Evolutionary conservation across 116 monocot species (phyloP).

Genomic region (Trichopus zeylanicus): DNA sequence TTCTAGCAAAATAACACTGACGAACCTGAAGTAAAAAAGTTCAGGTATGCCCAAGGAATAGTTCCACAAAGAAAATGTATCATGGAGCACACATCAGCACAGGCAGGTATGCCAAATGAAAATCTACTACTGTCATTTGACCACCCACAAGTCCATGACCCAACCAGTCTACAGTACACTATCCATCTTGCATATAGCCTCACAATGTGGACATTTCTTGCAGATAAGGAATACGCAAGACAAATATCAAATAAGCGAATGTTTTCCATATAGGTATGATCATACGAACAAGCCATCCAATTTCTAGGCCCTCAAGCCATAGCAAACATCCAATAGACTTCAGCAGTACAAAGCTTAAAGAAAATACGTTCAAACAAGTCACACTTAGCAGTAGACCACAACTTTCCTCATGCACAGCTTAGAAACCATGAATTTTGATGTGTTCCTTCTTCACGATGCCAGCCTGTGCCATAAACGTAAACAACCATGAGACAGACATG

Average conservation of each 20-base stretch:
- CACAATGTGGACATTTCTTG: no score
- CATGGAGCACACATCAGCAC: no score
- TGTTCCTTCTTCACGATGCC: conserved; percentile 67
- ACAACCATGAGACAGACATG: background rate
- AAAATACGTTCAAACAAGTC: background rate
- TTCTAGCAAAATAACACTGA: no score
- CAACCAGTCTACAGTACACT: no score
- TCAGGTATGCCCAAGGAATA: no score
- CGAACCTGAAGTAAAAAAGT: no score
- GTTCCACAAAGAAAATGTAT: no score
- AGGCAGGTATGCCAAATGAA: no score
- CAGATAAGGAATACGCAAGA: background rate
- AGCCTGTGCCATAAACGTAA: conserved; percentile 15
- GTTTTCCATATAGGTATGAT: background rate
- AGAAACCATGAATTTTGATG: conserved; percentile 69
- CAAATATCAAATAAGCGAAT: background rate
- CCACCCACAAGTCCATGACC: no score
- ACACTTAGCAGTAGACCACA: background rate
- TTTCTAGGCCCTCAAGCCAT: background rate
- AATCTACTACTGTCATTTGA: no score
- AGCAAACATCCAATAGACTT: background rate
- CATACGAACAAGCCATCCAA: background rate
- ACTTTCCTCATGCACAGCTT: conserved; percentile 2
- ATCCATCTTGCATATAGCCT: no score
- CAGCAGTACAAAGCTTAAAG: background rate